Evolutionary conservation across 2,329 filamentous ascomycete species (phyloP), one percentile per base, ranked within the genome.

Genomic region (Xylaria digitata): DNA sequence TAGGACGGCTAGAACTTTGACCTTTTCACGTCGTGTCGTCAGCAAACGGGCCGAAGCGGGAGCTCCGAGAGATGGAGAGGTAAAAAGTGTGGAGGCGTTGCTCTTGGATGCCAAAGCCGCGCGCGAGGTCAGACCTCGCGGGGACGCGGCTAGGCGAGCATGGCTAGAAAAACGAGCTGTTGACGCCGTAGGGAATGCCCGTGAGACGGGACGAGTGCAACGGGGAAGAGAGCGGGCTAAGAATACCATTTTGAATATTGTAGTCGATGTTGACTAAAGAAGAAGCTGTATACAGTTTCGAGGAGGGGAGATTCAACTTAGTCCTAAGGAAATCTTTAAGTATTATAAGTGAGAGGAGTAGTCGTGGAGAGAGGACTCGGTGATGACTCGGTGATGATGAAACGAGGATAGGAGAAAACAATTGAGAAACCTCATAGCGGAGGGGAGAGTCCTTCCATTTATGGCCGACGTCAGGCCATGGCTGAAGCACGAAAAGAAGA

Each of bases 1-100:
- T 75, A 97, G 88, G 76, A 97, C 92, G 79, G 94, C 86, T 80
- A 97, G 90, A 83, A 97, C 92, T 86, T 97, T 97, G 85, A 94
- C 94, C 94, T 97, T 80, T 82, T 82, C 79, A 78, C 78, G 80
- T 75, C 74, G 70, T 69, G 80, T 80, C 75, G 84, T 86, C 78
- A 86, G 84, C 82, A 81, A 87, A 83, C 88, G 87, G 75, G 84
- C 84, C 72, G 89, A 85, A 78, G 87, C 86, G 69, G 81, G 79
- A 73, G 80, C 76, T 77, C 78, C 76, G 82, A 82, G 73, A 78
- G 71, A 84, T 79, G 73, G 84, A 50, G 65, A 65, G 53, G 56
- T 69, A 62, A 69, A 72, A 32, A 71, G 61, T 56, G 85, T 73
- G 82, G 73, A 67, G 54, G 71, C 43, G 60, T 61, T 56, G 55